Conservation (phyloP, 331 rosid species). For the Malus hybrid region DNA sequence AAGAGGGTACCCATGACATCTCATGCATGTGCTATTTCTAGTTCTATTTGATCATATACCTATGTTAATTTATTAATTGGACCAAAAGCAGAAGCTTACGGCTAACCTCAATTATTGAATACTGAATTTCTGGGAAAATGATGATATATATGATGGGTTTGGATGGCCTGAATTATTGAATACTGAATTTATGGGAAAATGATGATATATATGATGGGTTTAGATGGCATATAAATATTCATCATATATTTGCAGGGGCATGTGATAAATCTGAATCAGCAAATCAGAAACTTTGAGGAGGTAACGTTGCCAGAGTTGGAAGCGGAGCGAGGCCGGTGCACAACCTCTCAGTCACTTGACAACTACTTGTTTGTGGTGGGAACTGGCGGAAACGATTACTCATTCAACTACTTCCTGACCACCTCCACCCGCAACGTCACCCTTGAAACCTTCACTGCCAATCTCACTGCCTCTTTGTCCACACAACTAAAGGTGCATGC, state of each 20-base stretch:
- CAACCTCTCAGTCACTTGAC: not conserved
- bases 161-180: too few species aligned
- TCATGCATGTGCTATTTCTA: too few species aligned
- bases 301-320: conserved; percentile 34
- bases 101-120: too few species aligned
- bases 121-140: too few species aligned
- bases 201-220: too few species aligned
- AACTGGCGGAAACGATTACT: conserved; percentile 43
- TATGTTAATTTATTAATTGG: too few species aligned
- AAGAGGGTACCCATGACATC: too few species aligned
- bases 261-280: conserved; percentile 28
- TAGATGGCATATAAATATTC: not conserved
- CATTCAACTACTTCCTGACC: conserved; percentile 33
- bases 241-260: conserved; percentile 21
- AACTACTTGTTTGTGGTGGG: conserved; percentile 41
- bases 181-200: not conserved
- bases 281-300: conserved; percentile 33
- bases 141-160: too few species aligned
- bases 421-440: conserved; percentile 9
- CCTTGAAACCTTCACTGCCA: conserved; percentile 25
- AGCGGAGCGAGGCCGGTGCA: not conserved
- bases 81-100: too few species aligned
- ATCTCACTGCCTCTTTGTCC: conserved; percentile 28
- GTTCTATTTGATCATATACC: too few species aligned
- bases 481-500: conserved; percentile 21